Evolutionary conservation across 192 early-diverging fungal genomes (phyloP), one percentile per base, ranked within the genome.

Genomic region (Backusella macrospora): DNA sequence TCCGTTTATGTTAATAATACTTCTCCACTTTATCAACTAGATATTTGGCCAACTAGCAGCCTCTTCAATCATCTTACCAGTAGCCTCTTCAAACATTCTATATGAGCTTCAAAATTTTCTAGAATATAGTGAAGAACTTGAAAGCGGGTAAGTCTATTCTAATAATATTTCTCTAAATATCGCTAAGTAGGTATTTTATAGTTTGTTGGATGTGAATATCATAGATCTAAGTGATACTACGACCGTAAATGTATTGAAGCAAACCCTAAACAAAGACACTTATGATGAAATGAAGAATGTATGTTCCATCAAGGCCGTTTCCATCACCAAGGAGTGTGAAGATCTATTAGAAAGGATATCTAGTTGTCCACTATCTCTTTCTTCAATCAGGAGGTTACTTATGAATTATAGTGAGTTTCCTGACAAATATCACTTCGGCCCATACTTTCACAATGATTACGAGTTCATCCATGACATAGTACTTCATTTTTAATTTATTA

Each of bases 391-490:
- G 34, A 64, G 34, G 14, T 62, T 62, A 10, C 62, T 64, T 40
- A 64, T 64, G 62, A 26, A 64, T 64, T 64, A 16, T 40, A 29
- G 4, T 63, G 62, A 63, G 39, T 66, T 66, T 66, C 65, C 65
- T 42, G 40, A 67, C 18, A 39, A 38, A 6, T 38, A 4, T 44
- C 39, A 44, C 21, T 44, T 67, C 14, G 65, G 44, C 10, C 65
- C 65, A 1, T 67, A 12, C 65, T 21, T 67, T 13, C 21, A 45
- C 21, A 45, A 45, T 45, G 65, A 67, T 46, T 46, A 67, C 9
- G 65, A 67, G n/a, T 67, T 67, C 18, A 45, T 67, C 12, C 65
- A 67, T 67, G 42, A n/a, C 21, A 45, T n/a, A n/a, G n/a, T n/a
- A n/a, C n/a, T n/a, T n/a, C n/a, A n/a, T n/a, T n/a, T n/a, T n/a